Evolutionary conservation across 1,139 yeast genomes (phyloP).

Genomic region (Suhomyces chickasaworum): DNA sequence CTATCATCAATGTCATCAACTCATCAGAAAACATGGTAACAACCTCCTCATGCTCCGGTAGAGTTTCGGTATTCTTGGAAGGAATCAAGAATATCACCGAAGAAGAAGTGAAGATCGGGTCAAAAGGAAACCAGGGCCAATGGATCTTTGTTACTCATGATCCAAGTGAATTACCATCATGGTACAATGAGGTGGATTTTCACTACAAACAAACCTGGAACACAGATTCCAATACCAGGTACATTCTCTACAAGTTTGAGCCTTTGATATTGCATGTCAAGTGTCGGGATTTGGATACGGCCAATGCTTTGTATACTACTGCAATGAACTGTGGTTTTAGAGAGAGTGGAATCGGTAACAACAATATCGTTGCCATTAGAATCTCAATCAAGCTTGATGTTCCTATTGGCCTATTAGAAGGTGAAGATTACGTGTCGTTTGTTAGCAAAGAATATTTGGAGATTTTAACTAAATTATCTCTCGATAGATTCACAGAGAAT

Average conservation of each 20-base stretch:
- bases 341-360: slow-evolving; percentile 83
- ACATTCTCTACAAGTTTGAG: slow-evolving; percentile 74
- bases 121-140: slow-evolving; percentile 83
- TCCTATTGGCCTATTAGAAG: slow-evolving; percentile 63
- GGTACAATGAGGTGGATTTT: slow-evolving; percentile 49
- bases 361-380: slow-evolving; percentile 76
- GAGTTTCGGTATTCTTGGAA: slow-evolving; percentile 79
- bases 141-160: slow-evolving; percentile 87
- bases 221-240: slow-evolving; percentile 39
- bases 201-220: slow-evolving; percentile 18
- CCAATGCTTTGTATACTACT: slow-evolving; percentile 60
- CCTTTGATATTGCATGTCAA: slow-evolving; percentile 84
- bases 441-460: slow-evolving; percentile 54
- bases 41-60: slow-evolving; percentile 85
- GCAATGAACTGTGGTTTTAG: slow-evolving; percentile 88
- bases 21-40: slow-evolving; percentile 69
- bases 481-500: slow-evolving; percentile 66
- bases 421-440: slow-evolving; percentile 34
- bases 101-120: slow-evolving; percentile 55
- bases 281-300: slow-evolving; percentile 62
- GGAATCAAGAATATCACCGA: slow-evolving; percentile 44
- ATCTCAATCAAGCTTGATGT: slow-evolving; percentile 70
- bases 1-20: slow-evolving; percentile 70
- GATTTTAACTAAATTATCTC: slow-evolving; percentile 50
- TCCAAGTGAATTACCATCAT: slow-evolving; percentile 45